phyloP scores from a whole-genome alignment of 2,329 filamentous ascomycete species.

The Penicillium sp. region DNA sequence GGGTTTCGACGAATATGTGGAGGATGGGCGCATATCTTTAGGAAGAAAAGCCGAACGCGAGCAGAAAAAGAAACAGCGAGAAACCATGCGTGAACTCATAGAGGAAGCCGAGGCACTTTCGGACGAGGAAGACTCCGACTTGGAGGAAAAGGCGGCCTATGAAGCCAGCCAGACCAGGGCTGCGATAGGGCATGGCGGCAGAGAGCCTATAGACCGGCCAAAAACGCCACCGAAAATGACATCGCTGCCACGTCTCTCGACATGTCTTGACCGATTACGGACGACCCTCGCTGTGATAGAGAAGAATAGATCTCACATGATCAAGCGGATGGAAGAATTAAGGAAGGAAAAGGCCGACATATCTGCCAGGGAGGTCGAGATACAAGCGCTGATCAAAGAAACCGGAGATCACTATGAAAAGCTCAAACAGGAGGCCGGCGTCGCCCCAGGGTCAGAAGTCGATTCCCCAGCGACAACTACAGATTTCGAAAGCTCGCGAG shows the following conservation, averaged over 20 bases:
- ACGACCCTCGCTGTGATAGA: constrained; percentile 68
- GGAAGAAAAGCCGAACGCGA: constrained; percentile 80
- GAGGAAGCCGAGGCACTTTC: constrained; percentile 73
- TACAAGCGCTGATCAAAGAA: constrained; percentile 80
- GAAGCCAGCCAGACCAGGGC: constrained; percentile 84
- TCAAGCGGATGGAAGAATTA: constrained; percentile 68
- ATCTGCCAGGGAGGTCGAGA: constrained; percentile 71
- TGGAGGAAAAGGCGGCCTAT: constrained; percentile 75
- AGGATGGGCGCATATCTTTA: constrained; percentile 79
- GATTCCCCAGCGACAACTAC: constrained; percentile 28
- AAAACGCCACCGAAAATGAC: constrained; percentile 75
- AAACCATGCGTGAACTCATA: constrained; percentile 84
- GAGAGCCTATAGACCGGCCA: constrained; percentile 40
- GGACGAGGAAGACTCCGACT: constrained; percentile 67
- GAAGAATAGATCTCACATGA: constrained; percentile 63
- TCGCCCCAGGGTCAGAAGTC: constrained; percentile 32
- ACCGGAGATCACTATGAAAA: constrained; percentile 74
- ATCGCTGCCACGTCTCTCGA: constrained; percentile 74
- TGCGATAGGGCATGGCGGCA: constrained; percentile 67
- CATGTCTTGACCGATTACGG: constrained; percentile 68
- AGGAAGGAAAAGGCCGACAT: constrained; percentile 72
- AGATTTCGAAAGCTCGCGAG: constrained; percentile 38
- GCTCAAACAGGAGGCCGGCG: constrained; percentile 53
- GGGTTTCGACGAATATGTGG: constrained; percentile 89
- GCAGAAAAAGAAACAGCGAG: constrained; percentile 66